Evolutionary conservation across 768 basidiomycete genomes (phyloP), one percentile per base, ranked within the genome.

Genomic region (Russula brevipes): DNA sequence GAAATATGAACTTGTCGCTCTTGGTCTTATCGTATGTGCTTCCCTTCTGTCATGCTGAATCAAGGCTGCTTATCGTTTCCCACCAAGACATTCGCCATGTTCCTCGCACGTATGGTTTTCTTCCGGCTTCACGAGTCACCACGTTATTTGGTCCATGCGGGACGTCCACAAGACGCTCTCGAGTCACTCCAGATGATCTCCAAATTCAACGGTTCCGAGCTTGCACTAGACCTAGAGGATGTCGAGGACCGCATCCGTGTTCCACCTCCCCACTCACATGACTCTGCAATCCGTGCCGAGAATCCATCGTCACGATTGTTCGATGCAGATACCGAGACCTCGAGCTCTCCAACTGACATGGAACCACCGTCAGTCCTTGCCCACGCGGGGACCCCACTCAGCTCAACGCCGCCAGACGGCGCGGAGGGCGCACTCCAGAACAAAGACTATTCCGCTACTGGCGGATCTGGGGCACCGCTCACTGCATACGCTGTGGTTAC

Each of bases 61-160:
- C 49, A 57, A 16, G 16, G 33, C 30, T 30, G 19, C 62, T 59
- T 42, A 63, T 19, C 7, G 9, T 5, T 35, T 12, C 41, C 11
- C 19, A 9, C 12, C 47, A 68, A 98, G 95, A 97, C 94, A 8
- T 76, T 94, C 7, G 74, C 78, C 2, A 95, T 98, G 89, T 94
- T 94, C 72, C 71, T 91, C 36, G 86, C 86, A 11, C 89, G 97
- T 17, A 91, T 95, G 61, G 76, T 89, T 10, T 86, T 98, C 73
- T 97, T 98, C 81, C 85, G 88, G 19, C 77, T 99, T 5, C 89
- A 98, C 73, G 96, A 99, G 75, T 95, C 94, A 0, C 94, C 97
- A 2, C 85, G 94, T 30, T 98, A 87, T 72, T 87, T 99, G 62
- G 93, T 96, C 5, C 88, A 94, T 51, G 87, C 91, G 0, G 93